phyloP scores from a whole-genome alignment of 73 alveolate genomes.

The Uronychia binucleata region DNA sequence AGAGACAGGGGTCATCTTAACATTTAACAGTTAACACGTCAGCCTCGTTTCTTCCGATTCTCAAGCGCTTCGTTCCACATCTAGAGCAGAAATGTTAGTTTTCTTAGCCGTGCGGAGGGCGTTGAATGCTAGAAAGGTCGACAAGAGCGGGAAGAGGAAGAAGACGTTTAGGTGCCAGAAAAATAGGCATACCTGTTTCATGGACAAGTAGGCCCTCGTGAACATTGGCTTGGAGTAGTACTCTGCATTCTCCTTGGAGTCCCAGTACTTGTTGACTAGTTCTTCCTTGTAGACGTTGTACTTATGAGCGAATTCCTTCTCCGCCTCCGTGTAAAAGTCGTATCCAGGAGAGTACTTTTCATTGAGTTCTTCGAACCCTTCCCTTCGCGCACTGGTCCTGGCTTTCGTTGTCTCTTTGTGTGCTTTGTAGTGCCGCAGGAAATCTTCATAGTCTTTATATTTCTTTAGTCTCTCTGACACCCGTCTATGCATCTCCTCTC shows the following conservation, averaged over 20 bases:
- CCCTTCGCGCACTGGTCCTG: constrained; percentile 24
- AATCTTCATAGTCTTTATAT: constrained; percentile 40
- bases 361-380: constrained; percentile 44
- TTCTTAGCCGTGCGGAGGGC: not conserved
- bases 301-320: not conserved
- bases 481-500: constrained; percentile 21
- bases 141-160: not conserved
- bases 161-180: not conserved
- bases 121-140: not conserved
- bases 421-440: constrained; percentile 8
- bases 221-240: not conserved
- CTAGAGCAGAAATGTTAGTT: not conserved
- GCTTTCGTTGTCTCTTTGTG: constrained; percentile 34
- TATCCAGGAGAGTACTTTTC: constrained; percentile 44
- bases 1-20: not conserved
- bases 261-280: not conserved
- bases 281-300: not conserved
- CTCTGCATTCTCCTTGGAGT: not conserved
- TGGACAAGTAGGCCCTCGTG: not conserved
- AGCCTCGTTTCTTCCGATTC: not conserved
- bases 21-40: not conserved
- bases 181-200: not conserved
- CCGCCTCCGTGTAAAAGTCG: too few relatives aligned
- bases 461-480: constrained; percentile 13
- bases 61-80: not conserved